Conservation (phyloP, 2,329 filamentous ascomycete species). For the Aspergillus niger region DNA sequence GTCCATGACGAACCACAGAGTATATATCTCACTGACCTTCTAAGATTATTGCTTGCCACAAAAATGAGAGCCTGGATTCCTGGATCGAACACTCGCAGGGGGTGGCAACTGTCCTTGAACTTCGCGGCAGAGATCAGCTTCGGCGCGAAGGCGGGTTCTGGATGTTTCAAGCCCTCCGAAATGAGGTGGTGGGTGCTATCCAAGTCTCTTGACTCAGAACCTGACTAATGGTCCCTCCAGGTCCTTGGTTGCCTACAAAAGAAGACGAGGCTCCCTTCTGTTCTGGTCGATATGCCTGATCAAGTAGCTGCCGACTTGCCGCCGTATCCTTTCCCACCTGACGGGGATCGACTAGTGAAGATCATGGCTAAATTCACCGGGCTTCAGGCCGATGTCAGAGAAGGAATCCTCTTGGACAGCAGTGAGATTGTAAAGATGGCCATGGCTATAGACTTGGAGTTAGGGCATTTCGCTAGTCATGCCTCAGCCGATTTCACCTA, state of each 20-base stretch:
- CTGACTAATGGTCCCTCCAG: neutral
- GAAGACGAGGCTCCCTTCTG: neutral
- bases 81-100: conserved; percentile 4
- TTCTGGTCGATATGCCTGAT: neutral
- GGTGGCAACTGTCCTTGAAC: conserved; percentile 4
- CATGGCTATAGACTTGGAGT: neutral
- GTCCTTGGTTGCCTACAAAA: conserved; percentile 4
- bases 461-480: neutral
- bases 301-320: neutral
- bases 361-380: neutral
- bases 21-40: neutral
- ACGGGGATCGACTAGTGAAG: neutral
- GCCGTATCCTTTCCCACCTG: neutral
- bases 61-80: neutral
- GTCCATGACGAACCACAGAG: too few relatives aligned
- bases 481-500: neutral
- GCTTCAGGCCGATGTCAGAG: neutral
- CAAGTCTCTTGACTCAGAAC: too few relatives aligned
- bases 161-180: conserved; percentile 6
- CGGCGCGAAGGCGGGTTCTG: neutral
- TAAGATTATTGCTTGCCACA: conserved; percentile 1
- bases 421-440: neutral
- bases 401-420: neutral
- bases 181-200: neutral
- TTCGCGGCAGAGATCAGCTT: conserved; percentile 4